Percentiles rank a stretch among this genome's conserved stretches.
These are phyloP conservation scores for Trametes punicea DNA, from an alignment of 768 basidiomycete genomes.

Conservation along the genomic window DNA sequence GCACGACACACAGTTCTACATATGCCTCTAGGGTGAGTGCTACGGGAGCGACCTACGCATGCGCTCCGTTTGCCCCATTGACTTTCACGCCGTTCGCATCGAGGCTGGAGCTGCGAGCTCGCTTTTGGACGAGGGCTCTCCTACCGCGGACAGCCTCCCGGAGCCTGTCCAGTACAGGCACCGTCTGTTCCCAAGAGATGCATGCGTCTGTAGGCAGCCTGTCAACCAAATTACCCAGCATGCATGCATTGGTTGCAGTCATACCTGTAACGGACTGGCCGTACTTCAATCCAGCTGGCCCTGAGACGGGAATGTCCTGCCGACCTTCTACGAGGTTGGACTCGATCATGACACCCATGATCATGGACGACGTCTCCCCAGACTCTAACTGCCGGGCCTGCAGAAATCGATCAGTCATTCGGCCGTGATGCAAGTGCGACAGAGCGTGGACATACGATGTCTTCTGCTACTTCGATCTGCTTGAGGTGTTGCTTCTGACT, in stretches of 20 bases:
- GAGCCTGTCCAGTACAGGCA: constrained; percentile 76
- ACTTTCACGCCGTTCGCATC: constrained; percentile 12
- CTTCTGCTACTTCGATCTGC: constrained; percentile 85
- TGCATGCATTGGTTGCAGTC: neutral
- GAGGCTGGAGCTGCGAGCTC: constrained; percentile 25
- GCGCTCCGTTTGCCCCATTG: constrained; percentile 23
- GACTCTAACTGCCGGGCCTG: constrained; percentile 73
- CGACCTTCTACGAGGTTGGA: constrained; percentile 86
- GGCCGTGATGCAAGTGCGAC: neutral
- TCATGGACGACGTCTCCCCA: constrained; percentile 64
- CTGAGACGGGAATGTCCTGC: constrained; percentile 75
- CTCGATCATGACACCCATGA: constrained; percentile 96
- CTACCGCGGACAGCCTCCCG: constrained; percentile 86
- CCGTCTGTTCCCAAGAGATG: constrained; percentile 86
- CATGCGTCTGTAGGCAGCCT: constrained; percentile 26
- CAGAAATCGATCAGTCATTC: constrained; percentile 2
- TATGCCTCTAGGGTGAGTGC: neutral
- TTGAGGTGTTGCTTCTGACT: constrained; percentile 87
- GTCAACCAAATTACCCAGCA: neutral
- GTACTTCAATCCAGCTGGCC: constrained; percentile 70
- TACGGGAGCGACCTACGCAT: neutral
- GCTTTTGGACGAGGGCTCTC: constrained; percentile 43
- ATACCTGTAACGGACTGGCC: constrained; percentile 89
- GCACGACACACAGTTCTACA: neutral
- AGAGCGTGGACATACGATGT: constrained; percentile 60